phyloP scores from a whole-genome alignment of 1,284 basidiomycete genomes.

The Takashimella tepidaria region DNA sequence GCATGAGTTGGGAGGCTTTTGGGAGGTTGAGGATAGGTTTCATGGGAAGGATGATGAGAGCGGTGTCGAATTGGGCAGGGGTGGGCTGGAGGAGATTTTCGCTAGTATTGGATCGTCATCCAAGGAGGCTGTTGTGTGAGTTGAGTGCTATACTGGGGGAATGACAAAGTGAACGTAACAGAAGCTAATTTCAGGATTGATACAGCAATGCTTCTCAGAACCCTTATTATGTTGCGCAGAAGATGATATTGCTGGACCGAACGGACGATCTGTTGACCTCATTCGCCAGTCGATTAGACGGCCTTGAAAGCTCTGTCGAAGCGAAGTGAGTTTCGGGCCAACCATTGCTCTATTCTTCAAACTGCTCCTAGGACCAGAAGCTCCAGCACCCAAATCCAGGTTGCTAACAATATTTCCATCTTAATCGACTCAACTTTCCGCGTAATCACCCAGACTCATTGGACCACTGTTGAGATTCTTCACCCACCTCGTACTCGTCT shows the following conservation, averaged over 20 bases:
- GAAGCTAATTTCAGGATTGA: too few species aligned
- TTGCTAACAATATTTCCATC: too few species aligned
- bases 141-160: background rate
- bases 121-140: slow-evolving; percentile 38
- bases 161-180: background rate
- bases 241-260: slow-evolving; percentile 74
- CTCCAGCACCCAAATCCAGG: too few species aligned
- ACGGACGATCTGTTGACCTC: slow-evolving; percentile 64
- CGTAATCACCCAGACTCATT: slow-evolving; percentile 21
- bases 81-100: slow-evolving; percentile 44
- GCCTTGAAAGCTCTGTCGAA: slow-evolving; percentile 46
- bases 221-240: slow-evolving; percentile 64
- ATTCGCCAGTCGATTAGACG: slow-evolving; percentile 60
- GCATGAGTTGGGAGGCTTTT: slow-evolving; percentile 45
- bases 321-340: slow-evolving; percentile 62
- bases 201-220: slow-evolving; percentile 59
- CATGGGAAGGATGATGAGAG: slow-evolving; percentile 31
- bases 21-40: slow-evolving; percentile 37
- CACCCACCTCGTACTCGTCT: slow-evolving; percentile 86
- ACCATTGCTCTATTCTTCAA: too few species aligned
- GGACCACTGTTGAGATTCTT: slow-evolving; percentile 71
- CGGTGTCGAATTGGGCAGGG: slow-evolving; percentile 25
- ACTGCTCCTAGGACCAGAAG: too few species aligned
- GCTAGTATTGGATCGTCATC: slow-evolving; percentile 33
- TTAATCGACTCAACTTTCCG: slow-evolving; percentile 50